A percentile compares a stretch with the other conserved stretches of the same genome.
These are phyloP conservation scores for Aspergillus olivimuriae DNA, from an alignment of 495 filamentous ascomycete genomes.

Conservation along the genomic window DNA sequence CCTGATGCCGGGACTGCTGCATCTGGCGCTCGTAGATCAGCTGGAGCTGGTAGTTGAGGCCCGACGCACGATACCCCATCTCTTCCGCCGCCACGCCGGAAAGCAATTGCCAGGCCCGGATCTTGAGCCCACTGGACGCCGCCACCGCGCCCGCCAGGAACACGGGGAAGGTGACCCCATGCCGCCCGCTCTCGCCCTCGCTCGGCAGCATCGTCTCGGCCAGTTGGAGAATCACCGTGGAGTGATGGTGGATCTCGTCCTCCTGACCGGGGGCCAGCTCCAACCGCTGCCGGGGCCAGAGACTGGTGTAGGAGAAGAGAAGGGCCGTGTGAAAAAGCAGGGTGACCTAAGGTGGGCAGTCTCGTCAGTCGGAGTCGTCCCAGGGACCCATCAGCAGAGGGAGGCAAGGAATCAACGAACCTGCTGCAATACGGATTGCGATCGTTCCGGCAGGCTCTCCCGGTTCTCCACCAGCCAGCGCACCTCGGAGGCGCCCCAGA, in stretches of 20 bases:
- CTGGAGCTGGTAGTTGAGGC: slow-evolving; percentile 43
- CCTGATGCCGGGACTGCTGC: slow-evolving; percentile 23
- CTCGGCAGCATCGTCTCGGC: slow-evolving; percentile 26
- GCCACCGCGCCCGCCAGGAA: slow-evolving; percentile 50
- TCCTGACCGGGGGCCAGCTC: slow-evolving; percentile 25
- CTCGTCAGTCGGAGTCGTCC: too few species aligned
- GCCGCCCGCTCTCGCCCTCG: slow-evolving; percentile 28
- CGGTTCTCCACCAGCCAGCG: slow-evolving; percentile 30
- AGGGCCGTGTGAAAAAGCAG: slow-evolving; percentile 44
- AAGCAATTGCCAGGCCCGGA: slow-evolving; percentile 44
- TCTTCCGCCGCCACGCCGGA: slow-evolving; percentile 43
- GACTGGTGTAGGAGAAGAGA: slow-evolving; percentile 45
- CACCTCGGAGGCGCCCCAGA: slow-evolving; percentile 38
- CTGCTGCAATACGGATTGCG: slow-evolving; percentile 41
- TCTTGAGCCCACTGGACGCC: slow-evolving; percentile 35
- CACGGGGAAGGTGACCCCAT: slow-evolving; percentile 49
- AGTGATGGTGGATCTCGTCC: slow-evolving; percentile 37
- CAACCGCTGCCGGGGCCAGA: slow-evolving; percentile 42
- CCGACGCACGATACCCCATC: slow-evolving; percentile 43
- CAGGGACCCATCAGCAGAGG: too few species aligned
- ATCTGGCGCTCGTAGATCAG: slow-evolving; percentile 45
- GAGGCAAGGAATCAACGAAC: too few species aligned
- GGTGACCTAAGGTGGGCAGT: slow-evolving; percentile 26
- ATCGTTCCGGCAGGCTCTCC: slow-evolving; percentile 32
- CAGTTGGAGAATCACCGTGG: slow-evolving; percentile 38